Base-by-base conservation (phyloP, 306 rosid species). In the Prunus kanzakura region DNA sequence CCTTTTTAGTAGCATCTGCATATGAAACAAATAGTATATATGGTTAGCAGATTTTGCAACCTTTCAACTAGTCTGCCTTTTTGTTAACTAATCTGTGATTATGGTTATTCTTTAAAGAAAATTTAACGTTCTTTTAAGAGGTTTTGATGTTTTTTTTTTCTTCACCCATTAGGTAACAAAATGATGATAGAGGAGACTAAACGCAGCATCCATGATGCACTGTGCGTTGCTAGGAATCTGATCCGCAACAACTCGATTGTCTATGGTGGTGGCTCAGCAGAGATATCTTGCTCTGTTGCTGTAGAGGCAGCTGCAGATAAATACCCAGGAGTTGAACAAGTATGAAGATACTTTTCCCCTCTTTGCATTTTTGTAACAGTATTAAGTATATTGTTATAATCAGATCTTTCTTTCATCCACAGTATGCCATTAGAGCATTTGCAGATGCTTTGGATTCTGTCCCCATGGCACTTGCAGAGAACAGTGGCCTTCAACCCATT, bases 381-480 rank as follows among this genome's bases (percentile, higher is more conserved):
- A 32, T 12, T 11, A 19, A 67, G 19, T 20, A 29, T 49, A 19
- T 14, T n/a, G 23, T 67, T 69, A 45, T 69, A 64, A 41, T 49
- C 69, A 38, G 41, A 35, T 29, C 29, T 64, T 81, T 45, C 57
- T 67, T 79, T 32, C 18, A 50, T 69, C 18, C 56, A 84, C 97
- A 96, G 99, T 96, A 96, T 84, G 99, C 99, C 54, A 87, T 96
- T 25, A 89, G 99, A 87, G 98, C 91, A 69, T 96, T 93, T 75
- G 98, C 93, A 0, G 98, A 96, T 81, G 98, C 98, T 52, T 78
- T 96, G 90, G 98, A 96, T 69, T 56, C 91, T 51, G 69, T 96
- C 8, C 97, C 99, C 0, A 96, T 96, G 99, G 99, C 99, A 29
- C 99, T 96, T 67, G 99, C 99, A 4, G 98, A 96, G 88, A 96